Conservation (phyloP, 2,329 filamentous ascomycete species). For the Hymenoscyphus occultus region DNA sequence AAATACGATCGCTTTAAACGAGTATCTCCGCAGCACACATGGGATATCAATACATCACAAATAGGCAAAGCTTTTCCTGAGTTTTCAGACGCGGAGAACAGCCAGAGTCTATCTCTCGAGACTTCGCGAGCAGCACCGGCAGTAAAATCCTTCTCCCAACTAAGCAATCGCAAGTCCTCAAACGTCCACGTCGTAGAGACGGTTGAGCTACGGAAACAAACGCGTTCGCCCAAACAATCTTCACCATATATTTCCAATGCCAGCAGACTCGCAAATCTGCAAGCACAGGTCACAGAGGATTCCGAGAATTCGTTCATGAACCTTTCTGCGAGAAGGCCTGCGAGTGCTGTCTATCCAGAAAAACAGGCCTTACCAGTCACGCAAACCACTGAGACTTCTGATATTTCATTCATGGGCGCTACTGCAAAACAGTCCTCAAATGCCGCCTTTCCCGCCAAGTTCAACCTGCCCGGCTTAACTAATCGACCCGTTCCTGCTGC, state of each 20-base stretch:
- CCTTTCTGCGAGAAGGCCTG: slow-evolving; percentile 22
- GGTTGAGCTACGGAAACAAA: not conserved
- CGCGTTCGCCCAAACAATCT: slow-evolving; percentile 11
- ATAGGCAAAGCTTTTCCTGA: slow-evolving; percentile 46
- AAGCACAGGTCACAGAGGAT: slow-evolving; percentile 50
- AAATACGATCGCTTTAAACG: slow-evolving; percentile 34
- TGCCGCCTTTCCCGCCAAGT: not conserved
- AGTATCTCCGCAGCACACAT: slow-evolving; percentile 35
- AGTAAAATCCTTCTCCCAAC: slow-evolving; percentile 8
- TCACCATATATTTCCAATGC: slow-evolving; percentile 32
- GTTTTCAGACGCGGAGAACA: slow-evolving; percentile 44
- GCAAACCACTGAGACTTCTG: slow-evolving; percentile 1
- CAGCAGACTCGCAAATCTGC: slow-evolving; percentile 50
- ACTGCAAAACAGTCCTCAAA: not conserved
- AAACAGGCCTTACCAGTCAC: not conserved
- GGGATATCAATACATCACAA: slow-evolving; percentile 42
- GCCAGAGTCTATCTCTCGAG: slow-evolving; percentile 52
- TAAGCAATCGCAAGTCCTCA: slow-evolving; percentile 10
- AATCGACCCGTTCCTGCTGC: slow-evolving; percentile 23
- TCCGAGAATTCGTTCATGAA: slow-evolving; percentile 49
- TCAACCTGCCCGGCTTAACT: slow-evolving; percentile 33
- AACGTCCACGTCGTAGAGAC: not conserved
- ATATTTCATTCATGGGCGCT: slow-evolving; percentile 3
- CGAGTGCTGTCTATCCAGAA: not conserved
- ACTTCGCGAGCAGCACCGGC: slow-evolving; percentile 42